A percentile compares a stretch with the other conserved stretches of the same genome.
These are phyloP conservation scores for Acorus calamus DNA, from an alignment of 106 monocot genomes.

Conservation along the genomic window DNA sequence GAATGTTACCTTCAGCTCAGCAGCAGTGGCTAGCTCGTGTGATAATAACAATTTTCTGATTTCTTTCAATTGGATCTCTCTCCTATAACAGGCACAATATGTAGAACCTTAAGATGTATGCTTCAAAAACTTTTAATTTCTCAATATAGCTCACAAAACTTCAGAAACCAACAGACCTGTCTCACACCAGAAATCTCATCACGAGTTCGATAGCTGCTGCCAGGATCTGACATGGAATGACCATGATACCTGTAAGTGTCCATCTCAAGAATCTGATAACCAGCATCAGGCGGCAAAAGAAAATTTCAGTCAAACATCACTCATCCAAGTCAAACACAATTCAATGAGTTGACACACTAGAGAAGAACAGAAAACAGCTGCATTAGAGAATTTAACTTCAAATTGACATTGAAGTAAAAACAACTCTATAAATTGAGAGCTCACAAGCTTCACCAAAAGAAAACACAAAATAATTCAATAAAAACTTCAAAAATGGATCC, in stretches of 20 bases:
- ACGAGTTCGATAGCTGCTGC: constrained; percentile 94
- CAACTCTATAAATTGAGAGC: too few relatives aligned
- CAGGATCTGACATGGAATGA: constrained; percentile 98
- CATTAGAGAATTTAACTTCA: too few relatives aligned
- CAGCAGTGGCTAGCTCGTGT: constrained; percentile 54
- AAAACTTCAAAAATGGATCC: too few relatives aligned
- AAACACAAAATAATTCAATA: too few relatives aligned
- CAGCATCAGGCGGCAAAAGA: background rate
- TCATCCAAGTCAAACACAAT: too few relatives aligned
- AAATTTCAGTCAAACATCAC: too few relatives aligned
- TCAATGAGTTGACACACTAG: too few relatives aligned
- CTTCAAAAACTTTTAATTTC: background rate
- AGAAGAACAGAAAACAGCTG: too few relatives aligned
- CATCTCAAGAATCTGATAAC: constrained; percentile 76
- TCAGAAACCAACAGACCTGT: constrained; percentile 41
- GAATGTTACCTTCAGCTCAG: constrained; percentile 73
- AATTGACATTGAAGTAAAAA: too few relatives aligned
- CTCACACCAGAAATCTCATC: constrained; percentile 85
- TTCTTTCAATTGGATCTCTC: constrained; percentile 65
- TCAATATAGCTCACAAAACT: too few relatives aligned
- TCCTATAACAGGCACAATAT: constrained; percentile 8
- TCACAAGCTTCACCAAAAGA: too few relatives aligned
- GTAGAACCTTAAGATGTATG: background rate
- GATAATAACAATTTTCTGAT: constrained; percentile 70
- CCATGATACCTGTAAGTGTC: constrained; percentile 96